Base-by-base conservation (phyloP, 2,329 filamentous ascomycete species). In the Cordyceps cateniannulata region DNA sequence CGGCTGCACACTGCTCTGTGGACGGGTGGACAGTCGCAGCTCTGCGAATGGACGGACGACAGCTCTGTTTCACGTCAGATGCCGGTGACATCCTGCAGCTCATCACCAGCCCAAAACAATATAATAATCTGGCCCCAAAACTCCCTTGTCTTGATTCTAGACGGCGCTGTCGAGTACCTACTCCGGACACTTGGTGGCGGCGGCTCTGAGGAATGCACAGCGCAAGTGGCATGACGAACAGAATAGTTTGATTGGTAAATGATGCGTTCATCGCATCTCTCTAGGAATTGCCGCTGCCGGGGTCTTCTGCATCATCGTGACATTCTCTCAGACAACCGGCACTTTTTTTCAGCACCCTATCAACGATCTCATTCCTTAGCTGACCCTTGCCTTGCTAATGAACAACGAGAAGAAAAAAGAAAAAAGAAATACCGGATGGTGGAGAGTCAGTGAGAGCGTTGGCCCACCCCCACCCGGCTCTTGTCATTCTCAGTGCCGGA, bases 381-480 rank as follows among this genome's bases (percentile, higher is more conserved):
- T 58, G 55, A 58, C 55, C 32, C 29, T 49, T 58, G 18, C n/a
- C 6, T 9, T 22, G 29, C n/a, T 45, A 7, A 14, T 35, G 10
- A 14, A 18, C 1, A 49, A 32, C 5, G 6, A 8, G 24, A 40
- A 53, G 20, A 47, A 5, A 47, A 55, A 55, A 29, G 27, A 29
- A 29, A 4, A 8, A 55, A 45, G 20, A 32, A 55, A 25, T 25
- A n/a, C n/a, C n/a, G 40, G 25, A 29, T n/a, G 22, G 27, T 55
- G 40, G 52, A 55, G 25, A n/a, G n/a, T n/a, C 14, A 7, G 16
- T 47, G n/a, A 58, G n/a, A n/a, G n/a, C n/a, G n/a, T 59, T 59
- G 55, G 55, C 47, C 55, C 55, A 59, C 55, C 55, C 55, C 55
- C 55, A 59, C 35, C 32, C 47, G 47, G 55, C 55, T 44, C 47